phyloP scores from a whole-genome alignment of 2,329 filamentous ascomycete species.

The Aspergillus melleus region DNA sequence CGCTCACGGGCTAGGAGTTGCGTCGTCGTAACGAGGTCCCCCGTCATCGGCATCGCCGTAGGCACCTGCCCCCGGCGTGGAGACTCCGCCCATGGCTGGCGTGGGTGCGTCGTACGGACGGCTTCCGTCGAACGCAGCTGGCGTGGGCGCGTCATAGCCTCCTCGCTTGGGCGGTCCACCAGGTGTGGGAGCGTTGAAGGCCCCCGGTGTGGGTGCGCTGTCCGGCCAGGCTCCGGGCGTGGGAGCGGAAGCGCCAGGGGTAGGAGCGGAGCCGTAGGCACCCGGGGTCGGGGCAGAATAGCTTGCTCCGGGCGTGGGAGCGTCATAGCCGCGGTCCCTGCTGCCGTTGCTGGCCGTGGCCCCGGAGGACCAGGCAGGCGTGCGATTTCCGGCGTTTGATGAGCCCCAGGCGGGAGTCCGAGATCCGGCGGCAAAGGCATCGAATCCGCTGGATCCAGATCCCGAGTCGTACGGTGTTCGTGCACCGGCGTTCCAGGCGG shows the following conservation, averaged over 20 bases:
- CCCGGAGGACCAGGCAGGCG: constrained; percentile 45
- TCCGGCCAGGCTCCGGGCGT: constrained; percentile 50
- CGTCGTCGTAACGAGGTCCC: constrained; percentile 46
- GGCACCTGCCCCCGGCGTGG: constrained; percentile 38
- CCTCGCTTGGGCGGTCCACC: constrained; percentile 31
- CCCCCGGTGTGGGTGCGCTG: constrained; percentile 48
- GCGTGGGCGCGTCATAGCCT: constrained; percentile 40
- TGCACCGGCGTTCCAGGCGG: constrained; percentile 75
- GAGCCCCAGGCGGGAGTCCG: constrained; percentile 73
- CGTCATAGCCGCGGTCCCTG: constrained; percentile 60
- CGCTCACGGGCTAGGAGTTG: constrained; percentile 41
- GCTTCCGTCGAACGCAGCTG: constrained; percentile 34
- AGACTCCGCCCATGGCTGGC: constrained; percentile 43
- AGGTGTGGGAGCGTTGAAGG: constrained; percentile 47
- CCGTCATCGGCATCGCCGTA: constrained; percentile 40
- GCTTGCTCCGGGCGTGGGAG: constrained; percentile 68
- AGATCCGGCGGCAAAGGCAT: constrained; percentile 66
- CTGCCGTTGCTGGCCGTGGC: constrained; percentile 28
- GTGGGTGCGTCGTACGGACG: constrained; percentile 50
- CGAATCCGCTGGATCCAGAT: constrained; percentile 67
- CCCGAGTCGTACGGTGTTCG: constrained; percentile 69
- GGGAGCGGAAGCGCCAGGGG: constrained; percentile 65
- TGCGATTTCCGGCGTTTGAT: constrained; percentile 50
- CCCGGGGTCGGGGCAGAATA: constrained; percentile 69
- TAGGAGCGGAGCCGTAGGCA: constrained; percentile 58